Conservation (phyloP, 352 stramenopile species). For the Aphanomyces euteiches region DNA sequence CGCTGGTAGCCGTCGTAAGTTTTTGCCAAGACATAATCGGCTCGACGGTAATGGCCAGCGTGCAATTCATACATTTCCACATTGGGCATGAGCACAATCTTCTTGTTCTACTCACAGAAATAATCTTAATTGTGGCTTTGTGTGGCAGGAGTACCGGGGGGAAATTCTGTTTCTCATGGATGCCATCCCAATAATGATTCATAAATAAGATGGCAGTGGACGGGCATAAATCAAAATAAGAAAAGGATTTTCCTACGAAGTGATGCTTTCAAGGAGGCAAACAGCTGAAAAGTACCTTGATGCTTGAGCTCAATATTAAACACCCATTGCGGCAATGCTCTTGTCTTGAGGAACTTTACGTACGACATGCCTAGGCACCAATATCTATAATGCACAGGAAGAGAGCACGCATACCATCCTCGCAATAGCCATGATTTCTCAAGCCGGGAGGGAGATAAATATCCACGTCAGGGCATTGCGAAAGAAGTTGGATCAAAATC, state of each 20-base stretch:
- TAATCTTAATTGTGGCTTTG: not conserved
- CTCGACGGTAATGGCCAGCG: slow-evolving; percentile 5
- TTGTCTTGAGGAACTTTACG: slow-evolving; percentile 45
- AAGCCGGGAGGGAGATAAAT: slow-evolving; percentile 50
- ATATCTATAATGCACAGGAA: not conserved
- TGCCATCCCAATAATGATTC: slow-evolving; percentile 22
- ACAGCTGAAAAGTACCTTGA: not conserved
- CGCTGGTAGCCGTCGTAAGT: slow-evolving; percentile 25
- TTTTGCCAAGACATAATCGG: slow-evolving; percentile 9
- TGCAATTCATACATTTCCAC: slow-evolving; percentile 23
- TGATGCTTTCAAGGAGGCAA: too few species aligned
- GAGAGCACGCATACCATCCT: slow-evolving; percentile 42
- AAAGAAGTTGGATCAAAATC: slow-evolving; percentile 45
- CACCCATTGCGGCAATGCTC: slow-evolving; percentile 49
- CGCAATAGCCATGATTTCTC: slow-evolving; percentile 58
- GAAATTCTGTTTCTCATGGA: not conserved
- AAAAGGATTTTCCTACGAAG: slow-evolving; percentile 4
- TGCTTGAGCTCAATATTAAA: slow-evolving; percentile 41
- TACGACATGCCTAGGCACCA: slow-evolving; percentile 36
- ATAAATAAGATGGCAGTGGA: slow-evolving; percentile 16
- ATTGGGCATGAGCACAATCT: slow-evolving; percentile 21
- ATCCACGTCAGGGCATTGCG: slow-evolving; percentile 50
- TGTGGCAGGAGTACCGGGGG: not conserved
- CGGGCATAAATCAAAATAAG: slow-evolving; percentile 20
- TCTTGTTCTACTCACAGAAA: slow-evolving; percentile 9